These are phyloP conservation scores for Artemisia princeps DNA, from an alignment of 140 eudicot genomes.

Conservation along the genomic window DNA sequence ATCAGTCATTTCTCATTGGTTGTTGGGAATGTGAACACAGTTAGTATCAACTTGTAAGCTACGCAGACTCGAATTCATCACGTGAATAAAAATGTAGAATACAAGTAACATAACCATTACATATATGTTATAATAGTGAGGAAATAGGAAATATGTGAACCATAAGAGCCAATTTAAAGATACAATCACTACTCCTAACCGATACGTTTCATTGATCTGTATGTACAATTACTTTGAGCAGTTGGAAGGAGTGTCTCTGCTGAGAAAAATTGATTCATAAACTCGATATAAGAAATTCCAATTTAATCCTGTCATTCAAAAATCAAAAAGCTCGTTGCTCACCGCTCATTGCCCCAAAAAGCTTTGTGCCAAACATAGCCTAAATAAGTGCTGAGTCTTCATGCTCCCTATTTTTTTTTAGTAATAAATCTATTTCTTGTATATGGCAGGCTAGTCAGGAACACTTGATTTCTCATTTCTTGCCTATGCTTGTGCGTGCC, in stretches of 20 bases:
- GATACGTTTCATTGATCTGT: too few species aligned
- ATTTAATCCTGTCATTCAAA: too few species aligned
- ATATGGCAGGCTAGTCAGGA: constrained; percentile 72
- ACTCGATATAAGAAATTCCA: too few species aligned
- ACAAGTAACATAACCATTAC: constrained; percentile 4
- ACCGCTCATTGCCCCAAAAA: too few species aligned
- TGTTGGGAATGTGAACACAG: constrained; percentile 4
- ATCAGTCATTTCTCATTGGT: constrained; percentile 11
- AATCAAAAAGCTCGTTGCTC: too few species aligned
- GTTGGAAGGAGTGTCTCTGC: too few species aligned
- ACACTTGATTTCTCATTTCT: constrained; percentile 64
- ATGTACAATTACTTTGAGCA: too few species aligned
- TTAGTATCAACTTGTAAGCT: background rate
- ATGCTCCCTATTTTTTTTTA: too few species aligned
- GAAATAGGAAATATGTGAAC: constrained; percentile 4
- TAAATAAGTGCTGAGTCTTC: too few species aligned
- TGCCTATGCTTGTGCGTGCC: constrained; percentile 94
- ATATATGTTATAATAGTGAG: background rate
- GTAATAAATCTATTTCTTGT: background rate
- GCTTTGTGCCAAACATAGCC: too few species aligned
- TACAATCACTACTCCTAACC: too few species aligned
- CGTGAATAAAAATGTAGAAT: constrained; percentile 1
- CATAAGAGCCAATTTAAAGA: background rate
- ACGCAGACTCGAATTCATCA: constrained; percentile 6
- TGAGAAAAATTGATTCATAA: too few species aligned